A percentile compares a stretch with the other conserved stretches of the same genome.
Evolutionary conservation across 1,284 basidiomycete species (phyloP).

Genomic region (Sanghuangporus sanghuang): DNA sequence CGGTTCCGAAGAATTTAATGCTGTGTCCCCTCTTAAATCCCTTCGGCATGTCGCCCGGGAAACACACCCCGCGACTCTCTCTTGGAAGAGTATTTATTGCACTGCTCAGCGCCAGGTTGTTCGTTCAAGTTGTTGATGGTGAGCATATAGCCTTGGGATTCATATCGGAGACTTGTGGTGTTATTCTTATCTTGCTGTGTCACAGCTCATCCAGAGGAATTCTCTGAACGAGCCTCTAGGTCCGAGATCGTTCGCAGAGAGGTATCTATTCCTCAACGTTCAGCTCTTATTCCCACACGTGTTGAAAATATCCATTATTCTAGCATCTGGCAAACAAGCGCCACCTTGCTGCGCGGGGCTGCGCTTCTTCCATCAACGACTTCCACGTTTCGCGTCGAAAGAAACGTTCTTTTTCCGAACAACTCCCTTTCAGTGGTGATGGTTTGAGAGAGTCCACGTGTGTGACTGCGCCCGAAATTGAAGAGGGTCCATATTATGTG

Average conservation of each 20-base stretch:
- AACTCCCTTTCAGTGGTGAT: constrained; percentile 1
- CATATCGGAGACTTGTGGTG: background rate
- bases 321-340: constrained; percentile 13
- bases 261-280: background rate
- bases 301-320: background rate
- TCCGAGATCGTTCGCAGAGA: constrained; percentile 10
- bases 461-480: constrained; percentile 30
- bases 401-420: constrained; percentile 20
- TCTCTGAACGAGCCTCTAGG: constrained; percentile 1
- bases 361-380: constrained; percentile 21
- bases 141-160: background rate
- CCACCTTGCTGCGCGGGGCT: constrained; percentile 22
- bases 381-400: constrained; percentile 21
- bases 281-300: background rate
- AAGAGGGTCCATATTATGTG: constrained; percentile 44
- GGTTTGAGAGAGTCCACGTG: constrained; percentile 18
- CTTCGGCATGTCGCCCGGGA: background rate
- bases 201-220: constrained; percentile 13
- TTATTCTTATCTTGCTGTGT: background rate
- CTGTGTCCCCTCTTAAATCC: background rate
- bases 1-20: background rate
- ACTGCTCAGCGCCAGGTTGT: background rate
- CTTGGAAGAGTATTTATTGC: background rate
- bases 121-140: background rate
- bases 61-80: background rate